Evolutionary conservation across 129 eudicot species (phyloP), one percentile per base, ranked within the genome.

Genomic region (Tagetes erecta): DNA sequence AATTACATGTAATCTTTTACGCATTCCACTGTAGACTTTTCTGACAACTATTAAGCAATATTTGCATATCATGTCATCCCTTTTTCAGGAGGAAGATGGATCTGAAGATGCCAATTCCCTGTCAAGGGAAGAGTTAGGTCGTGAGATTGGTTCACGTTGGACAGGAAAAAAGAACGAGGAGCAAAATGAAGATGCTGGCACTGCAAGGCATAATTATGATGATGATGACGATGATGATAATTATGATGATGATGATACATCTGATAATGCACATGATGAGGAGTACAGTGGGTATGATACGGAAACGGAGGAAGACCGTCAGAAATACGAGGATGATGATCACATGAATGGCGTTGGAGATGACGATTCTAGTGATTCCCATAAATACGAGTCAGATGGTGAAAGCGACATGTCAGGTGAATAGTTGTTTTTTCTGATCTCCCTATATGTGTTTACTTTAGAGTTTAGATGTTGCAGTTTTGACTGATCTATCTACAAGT

Each of bases 121-220:
- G 71, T 94, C 98, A 70, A 86, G 80, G 85, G 99, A 94, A 85
- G 99, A 94, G 68, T 83, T 94, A 67, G 99, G 97, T 55, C 96
- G 99, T 57, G 80, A 59, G 30, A 87, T 94, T 80, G 99, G 96
- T 75, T 91, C 97, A 33, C 92, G 99, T 41, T 94, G 99, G 99
- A 91, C 99, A 3, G 91, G 97, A 78, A 91, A 90, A 82, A 94
- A 84, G 60, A 11, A 84, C 10, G 91, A 84, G 81, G 80, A 86
- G 65, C 44, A 73, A 56, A 80, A 66, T 41, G 88, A 83, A 67
- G 72, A 70, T 75, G 71, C 72, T 80, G 58, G 59, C 59, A 10
- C 73, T 52, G 41, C 67, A 53, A 64, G 58, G 46, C 57, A 79
- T 64, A 3, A 72, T 12, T 80, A 80, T 80, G 74, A 74, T 72